A percentile compares a stretch with the other conserved stretches of the same genome.
Evolutionary conservation across 2,329 filamentous ascomycete species (phyloP).

Genomic region (Zasmidium angulare): DNA sequence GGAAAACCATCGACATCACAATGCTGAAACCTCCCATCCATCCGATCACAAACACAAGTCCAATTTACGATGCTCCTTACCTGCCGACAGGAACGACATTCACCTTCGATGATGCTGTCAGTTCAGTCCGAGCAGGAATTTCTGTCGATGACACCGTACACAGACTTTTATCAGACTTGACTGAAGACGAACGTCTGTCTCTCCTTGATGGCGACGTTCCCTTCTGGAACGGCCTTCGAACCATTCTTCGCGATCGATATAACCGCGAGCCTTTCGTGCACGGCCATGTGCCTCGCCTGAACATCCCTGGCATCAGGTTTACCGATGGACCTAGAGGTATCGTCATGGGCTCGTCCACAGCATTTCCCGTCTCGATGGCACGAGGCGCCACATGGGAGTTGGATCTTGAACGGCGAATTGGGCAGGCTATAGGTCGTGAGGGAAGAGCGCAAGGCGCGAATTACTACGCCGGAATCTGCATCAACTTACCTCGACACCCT

Average conservation of each 20-base stretch:
- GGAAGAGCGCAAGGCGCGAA: constrained; percentile 32
- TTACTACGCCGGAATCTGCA: constrained; percentile 28
- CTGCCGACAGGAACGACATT: too few species aligned
- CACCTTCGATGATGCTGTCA: too few species aligned
- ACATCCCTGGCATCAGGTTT: constrained; percentile 22
- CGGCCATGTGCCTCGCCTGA: constrained; percentile 7
- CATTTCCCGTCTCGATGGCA: constrained; percentile 22
- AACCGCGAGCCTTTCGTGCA: constrained; percentile 11
- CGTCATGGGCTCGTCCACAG: constrained; percentile 15
- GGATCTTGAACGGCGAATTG: constrained; percentile 26
- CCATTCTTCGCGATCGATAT: constrained; percentile 13
- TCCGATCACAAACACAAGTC: too few species aligned
- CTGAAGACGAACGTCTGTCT: constrained; percentile 3
- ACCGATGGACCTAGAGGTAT: constrained; percentile 31
- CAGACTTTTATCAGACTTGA: too few species aligned
- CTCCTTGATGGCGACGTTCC: constrained; percentile 14
- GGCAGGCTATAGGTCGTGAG: constrained; percentile 29
- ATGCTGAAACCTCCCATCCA: too few species aligned
- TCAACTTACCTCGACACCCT: constrained; percentile 30
- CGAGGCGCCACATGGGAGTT: constrained; percentile 32
- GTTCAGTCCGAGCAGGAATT: too few species aligned
- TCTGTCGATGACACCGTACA: too few species aligned
- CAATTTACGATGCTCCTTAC: too few species aligned
- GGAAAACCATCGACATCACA: too few species aligned
- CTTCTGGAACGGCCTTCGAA: constrained; percentile 14